Evolutionary conservation across 257 asterid genomes (phyloP).

Genomic region (Solanum acaule): DNA sequence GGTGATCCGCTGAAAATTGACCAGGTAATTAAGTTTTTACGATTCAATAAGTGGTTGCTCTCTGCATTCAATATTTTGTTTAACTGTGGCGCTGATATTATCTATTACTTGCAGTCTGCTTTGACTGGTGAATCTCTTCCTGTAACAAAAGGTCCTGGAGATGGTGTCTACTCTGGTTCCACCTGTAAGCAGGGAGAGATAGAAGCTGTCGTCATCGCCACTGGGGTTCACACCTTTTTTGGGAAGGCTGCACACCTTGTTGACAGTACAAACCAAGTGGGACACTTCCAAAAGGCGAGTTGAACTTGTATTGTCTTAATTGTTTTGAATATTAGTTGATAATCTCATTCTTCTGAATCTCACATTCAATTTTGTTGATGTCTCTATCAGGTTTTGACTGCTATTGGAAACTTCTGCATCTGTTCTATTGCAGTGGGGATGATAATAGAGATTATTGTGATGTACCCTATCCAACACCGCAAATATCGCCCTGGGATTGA

Average conservation of each 20-base stretch:
- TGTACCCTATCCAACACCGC: slow-evolving; percentile 93
- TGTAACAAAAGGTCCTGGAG: slow-evolving; percentile 92
- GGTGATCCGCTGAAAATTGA: slow-evolving; percentile 96
- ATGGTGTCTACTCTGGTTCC: slow-evolving; percentile 94
- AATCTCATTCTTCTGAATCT: background rate
- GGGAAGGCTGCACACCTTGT: slow-evolving; percentile 99
- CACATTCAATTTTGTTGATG: background rate
- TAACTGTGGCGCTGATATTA: background rate
- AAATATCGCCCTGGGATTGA: slow-evolving; percentile 92
- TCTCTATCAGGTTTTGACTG: slow-evolving; percentile 68
- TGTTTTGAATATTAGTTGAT: background rate
- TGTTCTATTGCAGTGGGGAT: slow-evolving; percentile 98
- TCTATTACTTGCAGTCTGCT: slow-evolving; percentile 65
- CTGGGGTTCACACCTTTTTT: slow-evolving; percentile 96
- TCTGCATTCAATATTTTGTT: background rate
- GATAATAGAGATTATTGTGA: slow-evolving; percentile 81
- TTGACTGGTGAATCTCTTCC: slow-evolving; percentile 97
- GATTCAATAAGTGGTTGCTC: background rate
- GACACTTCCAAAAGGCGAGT: slow-evolving; percentile 88
- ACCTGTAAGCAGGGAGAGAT: slow-evolving; percentile 97
- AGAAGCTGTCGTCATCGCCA: slow-evolving; percentile 86
- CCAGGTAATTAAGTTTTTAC: slow-evolving; percentile 41
- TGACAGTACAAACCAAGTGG: slow-evolving; percentile 88
- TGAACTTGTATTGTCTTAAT: background rate
- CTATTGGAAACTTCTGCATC: slow-evolving; percentile 96